Evolutionary conservation across 805 yeast species (phyloP), one percentile per base, ranked within the genome.

Genomic region (Wickerhamiella azyma): DNA sequence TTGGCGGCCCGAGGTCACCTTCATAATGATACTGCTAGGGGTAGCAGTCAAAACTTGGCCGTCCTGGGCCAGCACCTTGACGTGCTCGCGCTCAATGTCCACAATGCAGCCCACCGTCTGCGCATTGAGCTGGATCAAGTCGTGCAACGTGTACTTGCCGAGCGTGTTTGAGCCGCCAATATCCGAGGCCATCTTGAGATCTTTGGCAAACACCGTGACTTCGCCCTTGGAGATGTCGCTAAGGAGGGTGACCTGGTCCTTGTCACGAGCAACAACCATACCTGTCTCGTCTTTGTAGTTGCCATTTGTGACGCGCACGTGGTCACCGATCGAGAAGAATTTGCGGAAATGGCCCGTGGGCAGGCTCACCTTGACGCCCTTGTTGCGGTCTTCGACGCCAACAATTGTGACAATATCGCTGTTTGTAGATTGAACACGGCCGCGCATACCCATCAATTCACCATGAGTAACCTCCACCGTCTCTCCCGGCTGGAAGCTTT

Each of bases 201-300:
- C 89, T 58, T 88, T 85, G 19, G 96, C 85, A 58, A 94, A 89
- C 3, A 92, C 96, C 14, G 94, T 81, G 36, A 92, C 75, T 62
- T 92, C 97, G 55, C 81, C 78, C 56, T 76, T 77, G 1, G 94
- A 79, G 64, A 86, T 86, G 60, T 92, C 96, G 41, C 94, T 81
- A 53, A 92, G 76, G 53, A 92, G 72, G 0, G 94, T 84, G 21
- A 88, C 96, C 50, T 85, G 84, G 59, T 88, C 94, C 42, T 80
- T 83, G 45, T 75, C 74, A 19, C 85, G 76, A 53, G 77, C 73
- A 37, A 92, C 86, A 43, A 92, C 94, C 66, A 92, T 72, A 66
- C 98, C 98, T 30, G 96, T 85, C 59, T 88, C 96, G 58, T 89
- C 96, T 45, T 77, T 70, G 62, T 85, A 94, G 58, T 83, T 85